phyloP scores from a whole-genome alignment of 2,329 filamentous ascomycete species.

The Epichloe amarillans region DNA sequence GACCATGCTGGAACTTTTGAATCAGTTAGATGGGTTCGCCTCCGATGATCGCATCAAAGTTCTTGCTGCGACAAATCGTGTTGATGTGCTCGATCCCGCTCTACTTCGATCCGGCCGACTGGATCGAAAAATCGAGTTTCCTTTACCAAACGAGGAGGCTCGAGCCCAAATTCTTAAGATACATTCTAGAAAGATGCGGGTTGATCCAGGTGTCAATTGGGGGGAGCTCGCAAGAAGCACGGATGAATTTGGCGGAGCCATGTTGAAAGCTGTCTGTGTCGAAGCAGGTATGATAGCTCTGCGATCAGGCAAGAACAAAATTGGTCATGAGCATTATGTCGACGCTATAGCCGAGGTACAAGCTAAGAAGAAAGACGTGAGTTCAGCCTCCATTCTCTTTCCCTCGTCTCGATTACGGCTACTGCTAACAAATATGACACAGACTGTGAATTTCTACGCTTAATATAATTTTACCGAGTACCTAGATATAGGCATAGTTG shows the following conservation, averaged over 20 bases:
- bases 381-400: conserved; percentile 11
- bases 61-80: conserved; percentile 83
- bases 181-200: conserved; percentile 96
- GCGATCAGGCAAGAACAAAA: conserved; percentile 87
- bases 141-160: conserved; percentile 92
- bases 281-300: conserved; percentile 99
- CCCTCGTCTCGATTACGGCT: neutral
- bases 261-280: conserved; percentile 96
- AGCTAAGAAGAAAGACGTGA: conserved; percentile 83
- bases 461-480: conserved; percentile 13
- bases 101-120: conserved; percentile 83
- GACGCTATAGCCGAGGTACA: conserved; percentile 96
- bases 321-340: conserved; percentile 96
- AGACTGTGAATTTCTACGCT: conserved; percentile 47
- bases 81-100: conserved; percentile 86
- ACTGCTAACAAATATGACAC: neutral
- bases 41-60: conserved; percentile 97
- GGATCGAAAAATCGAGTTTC: conserved; percentile 97
- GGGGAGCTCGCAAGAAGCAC: conserved; percentile 88
- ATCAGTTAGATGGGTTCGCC: conserved; percentile 95
- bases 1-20: conserved; percentile 97
- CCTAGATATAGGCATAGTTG: neutral
- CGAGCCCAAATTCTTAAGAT: conserved; percentile 95
- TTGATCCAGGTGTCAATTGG: conserved; percentile 91
- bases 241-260: conserved; percentile 94